Evolutionary conservation across 495 filamentous ascomycete species (phyloP).

Genomic region (Wilcoxina mikolae): DNA sequence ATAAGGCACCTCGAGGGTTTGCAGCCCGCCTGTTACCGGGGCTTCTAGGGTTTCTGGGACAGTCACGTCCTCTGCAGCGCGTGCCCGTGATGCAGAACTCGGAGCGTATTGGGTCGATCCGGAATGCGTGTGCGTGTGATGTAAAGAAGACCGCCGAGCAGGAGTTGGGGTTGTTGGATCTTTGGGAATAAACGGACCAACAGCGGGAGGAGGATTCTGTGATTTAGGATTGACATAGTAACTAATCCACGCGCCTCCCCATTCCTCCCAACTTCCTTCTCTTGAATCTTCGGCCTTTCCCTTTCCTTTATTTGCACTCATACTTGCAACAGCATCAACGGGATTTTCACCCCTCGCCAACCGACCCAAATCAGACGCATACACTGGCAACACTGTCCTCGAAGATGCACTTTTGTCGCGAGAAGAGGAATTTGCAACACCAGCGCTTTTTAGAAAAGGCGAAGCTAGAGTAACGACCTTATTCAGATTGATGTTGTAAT

Average conservation of each 20-base stretch:
- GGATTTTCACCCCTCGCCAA: conserved; percentile 43
- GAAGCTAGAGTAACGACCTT: conserved; percentile 66
- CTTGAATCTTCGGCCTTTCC: conserved; percentile 18
- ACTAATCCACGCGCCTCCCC: conserved; percentile 48
- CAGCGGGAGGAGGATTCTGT: conserved; percentile 15
- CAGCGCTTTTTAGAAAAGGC: conserved; percentile 59
- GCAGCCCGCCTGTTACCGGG: conserved; percentile 37
- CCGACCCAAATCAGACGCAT: conserved; percentile 63
- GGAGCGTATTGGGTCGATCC: conserved; percentile 15
- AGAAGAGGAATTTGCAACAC: conserved; percentile 33
- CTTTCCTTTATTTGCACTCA: conserved; percentile 24
- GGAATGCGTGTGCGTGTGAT: conserved; percentile 24
- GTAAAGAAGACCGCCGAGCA: conserved; percentile 30
- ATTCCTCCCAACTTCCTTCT: conserved; percentile 44
- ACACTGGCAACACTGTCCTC: conserved; percentile 36
- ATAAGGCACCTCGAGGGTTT: conserved; percentile 57
- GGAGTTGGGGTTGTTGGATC: conserved; percentile 43
- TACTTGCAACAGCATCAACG: conserved; percentile 34
- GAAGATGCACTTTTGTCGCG: conserved; percentile 15
- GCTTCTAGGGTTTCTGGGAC: conserved; percentile 42
- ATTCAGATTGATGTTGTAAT: conserved; percentile 91
- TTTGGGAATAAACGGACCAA: conserved; percentile 13
- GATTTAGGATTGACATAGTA: conserved; percentile 44
- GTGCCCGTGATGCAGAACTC: conserved; percentile 18
- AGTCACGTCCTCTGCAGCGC: conserved; percentile 20